Evolutionary conservation across 1,139 yeast species (phyloP), one percentile per base, ranked within the genome.

Genomic region (Candida freyschussii): DNA sequence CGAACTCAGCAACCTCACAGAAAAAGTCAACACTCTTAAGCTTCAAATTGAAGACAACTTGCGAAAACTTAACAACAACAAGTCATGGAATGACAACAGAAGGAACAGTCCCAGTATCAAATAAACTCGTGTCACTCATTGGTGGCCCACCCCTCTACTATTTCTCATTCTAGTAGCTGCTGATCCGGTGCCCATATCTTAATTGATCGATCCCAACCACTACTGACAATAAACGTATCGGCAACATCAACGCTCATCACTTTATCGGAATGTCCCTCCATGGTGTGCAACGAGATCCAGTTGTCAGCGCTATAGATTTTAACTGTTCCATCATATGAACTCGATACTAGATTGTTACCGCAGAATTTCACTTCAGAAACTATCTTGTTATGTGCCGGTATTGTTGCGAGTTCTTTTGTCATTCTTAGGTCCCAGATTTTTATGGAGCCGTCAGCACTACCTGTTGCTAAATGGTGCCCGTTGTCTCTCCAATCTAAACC

Each of bases 351-450:
- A 28, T 69, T 65, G 25, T 54, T 46, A 6, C 58, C 57, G 33
- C 65, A 67, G 45, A 82, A 80, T 35, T 67, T 63, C 2, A 86
- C 67, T 40, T 75, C 85, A 7, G 94, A 77, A 0, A 89, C 76
- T 16, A 86, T 56, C 50, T 74, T 82, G 4, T 70, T 73, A 57
- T 91, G 97, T 0, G 93, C 93, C 2, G 89, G 79, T 3, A 91
- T 73, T 1, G 81, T 65, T 27, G 63, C 65, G 13, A 64, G 39
- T 24, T 68, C 72, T 30, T 52, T 55, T 10, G 59, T 53, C 45
- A 56, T 65, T 30, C 98, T 67, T 28, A 91, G 36, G 58, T 91
- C 98, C 97, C 97, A 91, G 2, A 89, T 66, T 49, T 82, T 81
- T 9, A 86, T 69, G 2, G 78, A 62, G 26, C 89, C 78, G 56